Evolutionary conservation across 805 yeast genomes (phyloP), one percentile per base, ranked within the genome.

Genomic region (Candida insectorum): DNA sequence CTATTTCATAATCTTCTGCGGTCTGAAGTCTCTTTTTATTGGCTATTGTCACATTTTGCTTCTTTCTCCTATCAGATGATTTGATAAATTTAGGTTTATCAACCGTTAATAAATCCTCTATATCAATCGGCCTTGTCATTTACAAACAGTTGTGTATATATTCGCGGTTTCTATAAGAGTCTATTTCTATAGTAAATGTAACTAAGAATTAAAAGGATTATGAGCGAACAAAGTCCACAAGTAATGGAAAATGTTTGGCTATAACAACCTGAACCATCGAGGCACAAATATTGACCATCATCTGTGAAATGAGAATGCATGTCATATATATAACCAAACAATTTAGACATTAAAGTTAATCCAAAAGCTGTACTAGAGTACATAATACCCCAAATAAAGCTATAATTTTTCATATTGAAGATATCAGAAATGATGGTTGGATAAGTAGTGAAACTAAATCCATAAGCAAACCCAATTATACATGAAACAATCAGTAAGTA

Each of bases 351-450:
- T 8, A 58, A 26, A 5, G 62, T 47, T 28, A 59, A 46, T 1
- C 65, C 64, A 26, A 58, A 40, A 6, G 56, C 50, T 2, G 64
- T 58, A 34, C 59, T 51, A 10, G 61, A 51, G 40, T 58, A 58
- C 50, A 54, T 49, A 4, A 56, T 30, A 3, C 64, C 65, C 65
- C 65, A 60, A 10, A 60, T 44, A 24, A 57, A 51, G 31, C 61
- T 54, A 33, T 54, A 59, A 30, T 59, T 45, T 18, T 49, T 47
- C 62, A 59, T 54, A 39, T 51, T 49, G 43, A 60, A 58, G 13
- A 56, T 40, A 34, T 60, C 65, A 2, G 65, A 47, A 11, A 58
- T 41, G 12, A 60, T 59, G 7, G 58, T 62, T 2, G 65, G 65
- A 33, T 52, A 60, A 33, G 60, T 44, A 2, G 65, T 48, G 34